phyloP scores from a whole-genome alignment of 179 eudicot genomes.

The Gypsophila paniculata region DNA sequence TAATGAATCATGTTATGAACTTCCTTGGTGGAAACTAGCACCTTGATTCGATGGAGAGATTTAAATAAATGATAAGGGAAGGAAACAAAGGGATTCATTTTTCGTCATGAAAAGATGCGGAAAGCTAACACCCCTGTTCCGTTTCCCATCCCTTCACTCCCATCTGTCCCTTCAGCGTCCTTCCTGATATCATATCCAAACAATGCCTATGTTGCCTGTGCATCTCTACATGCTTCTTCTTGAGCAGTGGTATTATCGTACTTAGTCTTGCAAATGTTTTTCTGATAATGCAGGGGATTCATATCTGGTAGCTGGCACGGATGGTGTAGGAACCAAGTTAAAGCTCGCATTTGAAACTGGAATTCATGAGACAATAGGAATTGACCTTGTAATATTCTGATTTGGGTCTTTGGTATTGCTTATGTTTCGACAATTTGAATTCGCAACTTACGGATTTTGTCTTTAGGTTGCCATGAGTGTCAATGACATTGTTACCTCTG shows the following conservation, averaged over 20 bases:
- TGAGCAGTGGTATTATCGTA: not conserved
- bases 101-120: too few species aligned
- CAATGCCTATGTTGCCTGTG: not conserved
- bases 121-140: too few species aligned
- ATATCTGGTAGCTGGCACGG: slow-evolving; percentile 95
- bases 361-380: slow-evolving; percentile 88
- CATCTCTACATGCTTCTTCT: slow-evolving; percentile 1
- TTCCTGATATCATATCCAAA: too few species aligned
- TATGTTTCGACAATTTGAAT: not conserved
- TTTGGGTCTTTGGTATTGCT: slow-evolving; percentile 15
- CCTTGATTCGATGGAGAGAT: too few species aligned
- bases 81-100: too few species aligned
- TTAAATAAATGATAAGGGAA: too few species aligned
- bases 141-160: too few species aligned
- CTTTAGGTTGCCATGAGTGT: slow-evolving; percentile 97
- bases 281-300: slow-evolving; percentile 60
- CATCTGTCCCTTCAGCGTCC: too few species aligned
- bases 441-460: slow-evolving; percentile 1
- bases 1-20: not conserved
- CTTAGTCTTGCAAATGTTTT: not conserved
- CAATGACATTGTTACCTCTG: slow-evolving; percentile 89
- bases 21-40: not conserved
- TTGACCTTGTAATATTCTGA: slow-evolving; percentile 62
- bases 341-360: slow-evolving; percentile 96
- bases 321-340: slow-evolving; percentile 94